Evolutionary conservation across 148 eudicot species (phyloP).

Genomic region (Amaranthus cruentus): DNA sequence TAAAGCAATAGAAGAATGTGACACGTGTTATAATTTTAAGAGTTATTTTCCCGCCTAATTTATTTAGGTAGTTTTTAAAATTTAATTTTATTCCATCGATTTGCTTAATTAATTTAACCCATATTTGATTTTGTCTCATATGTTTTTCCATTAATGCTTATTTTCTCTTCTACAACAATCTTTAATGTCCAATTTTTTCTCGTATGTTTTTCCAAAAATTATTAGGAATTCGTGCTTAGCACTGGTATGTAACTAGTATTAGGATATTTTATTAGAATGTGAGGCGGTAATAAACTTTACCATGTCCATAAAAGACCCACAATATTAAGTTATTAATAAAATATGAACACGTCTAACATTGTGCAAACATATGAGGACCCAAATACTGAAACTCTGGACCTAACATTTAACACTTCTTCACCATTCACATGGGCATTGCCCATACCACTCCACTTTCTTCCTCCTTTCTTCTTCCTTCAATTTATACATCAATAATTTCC

Average conservation of each 20-base stretch:
- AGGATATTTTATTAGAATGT: not conserved
- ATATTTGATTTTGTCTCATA: too few species aligned
- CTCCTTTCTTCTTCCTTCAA: slow-evolving; percentile 1
- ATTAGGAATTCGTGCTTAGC: not conserved
- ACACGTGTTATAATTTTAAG: too few species aligned
- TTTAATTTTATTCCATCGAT: too few species aligned
- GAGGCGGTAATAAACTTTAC: not conserved
- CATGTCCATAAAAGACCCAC: not conserved
- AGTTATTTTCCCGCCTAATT: too few species aligned
- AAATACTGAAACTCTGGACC: slow-evolving; percentile 19
- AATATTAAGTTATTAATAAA: not conserved
- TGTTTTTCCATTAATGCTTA: too few species aligned
- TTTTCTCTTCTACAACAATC: not conserved
- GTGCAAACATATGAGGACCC: slow-evolving; percentile 20
- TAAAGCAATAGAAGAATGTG: too few species aligned
- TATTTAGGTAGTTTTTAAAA: too few species aligned
- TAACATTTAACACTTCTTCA: slow-evolving; percentile 22
- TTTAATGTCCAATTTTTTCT: not conserved
- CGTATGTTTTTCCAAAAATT: too few species aligned
- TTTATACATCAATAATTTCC: slow-evolving; percentile 15
- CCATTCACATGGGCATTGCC: slow-evolving; percentile 22
- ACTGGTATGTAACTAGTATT: too few species aligned
- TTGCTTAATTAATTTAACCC: too few species aligned
- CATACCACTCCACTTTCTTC: slow-evolving; percentile 19
- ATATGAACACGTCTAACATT: slow-evolving; percentile 13